Evolutionary conservation across 2,329 filamentous ascomycete species (phyloP).

Genomic region (Exophiala sideris): DNA sequence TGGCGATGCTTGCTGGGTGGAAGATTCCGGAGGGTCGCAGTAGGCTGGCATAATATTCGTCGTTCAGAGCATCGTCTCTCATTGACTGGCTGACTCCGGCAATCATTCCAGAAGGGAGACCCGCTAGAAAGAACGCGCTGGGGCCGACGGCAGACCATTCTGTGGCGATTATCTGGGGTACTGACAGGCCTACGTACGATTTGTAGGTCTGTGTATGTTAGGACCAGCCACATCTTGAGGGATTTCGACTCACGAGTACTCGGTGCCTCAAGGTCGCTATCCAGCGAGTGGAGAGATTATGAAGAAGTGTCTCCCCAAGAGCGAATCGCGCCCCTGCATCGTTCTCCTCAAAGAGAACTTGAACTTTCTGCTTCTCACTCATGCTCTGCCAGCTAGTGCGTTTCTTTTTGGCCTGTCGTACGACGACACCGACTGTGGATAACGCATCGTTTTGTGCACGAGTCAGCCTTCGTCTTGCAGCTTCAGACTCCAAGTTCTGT

Average conservation of each 20-base stretch:
- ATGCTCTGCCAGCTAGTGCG: constrained; percentile 19
- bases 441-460: constrained; percentile 51
- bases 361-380: constrained; percentile 36
- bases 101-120: constrained; percentile 32
- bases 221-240: not conserved
- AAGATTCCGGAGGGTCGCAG: constrained; percentile 26
- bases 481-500: constrained; percentile 42
- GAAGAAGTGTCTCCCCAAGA: constrained; percentile 2
- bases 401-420: constrained; percentile 39
- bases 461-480: constrained; percentile 38
- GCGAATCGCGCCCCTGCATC: constrained; percentile 11
- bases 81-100: constrained; percentile 11
- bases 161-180: constrained; percentile 36
- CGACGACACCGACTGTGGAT: constrained; percentile 48
- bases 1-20: constrained; percentile 32
- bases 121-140: constrained; percentile 39
- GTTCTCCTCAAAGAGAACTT: constrained; percentile 33
- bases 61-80: constrained; percentile 10
- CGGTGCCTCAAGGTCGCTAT: constrained; percentile 15
- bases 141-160: constrained; percentile 37
- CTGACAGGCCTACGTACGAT: constrained; percentile 28
- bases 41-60: not conserved
- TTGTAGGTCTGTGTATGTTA: constrained; percentile 17
- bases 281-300: constrained; percentile 14
- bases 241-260: constrained; percentile 34